Evolutionary conservation across 768 basidiomycete genomes (phyloP).

Genomic region (Tulasnella sp.): DNA sequence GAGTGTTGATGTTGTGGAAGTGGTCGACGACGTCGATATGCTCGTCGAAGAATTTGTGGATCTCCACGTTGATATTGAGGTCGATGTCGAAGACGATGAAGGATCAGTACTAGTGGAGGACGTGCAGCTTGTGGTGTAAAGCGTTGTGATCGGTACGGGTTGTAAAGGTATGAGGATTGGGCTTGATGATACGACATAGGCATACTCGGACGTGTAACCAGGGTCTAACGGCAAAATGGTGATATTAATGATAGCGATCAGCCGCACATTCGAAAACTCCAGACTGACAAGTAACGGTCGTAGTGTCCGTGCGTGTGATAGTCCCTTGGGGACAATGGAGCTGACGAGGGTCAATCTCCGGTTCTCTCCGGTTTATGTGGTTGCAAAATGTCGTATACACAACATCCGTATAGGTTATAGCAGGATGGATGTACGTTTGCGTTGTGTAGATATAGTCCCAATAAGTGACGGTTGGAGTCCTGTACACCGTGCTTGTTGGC

Average conservation of each 20-base stretch:
- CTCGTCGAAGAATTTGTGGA: background rate
- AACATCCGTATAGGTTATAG: background rate
- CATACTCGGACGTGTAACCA: background rate
- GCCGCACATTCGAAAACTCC: background rate
- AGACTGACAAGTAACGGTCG: background rate
- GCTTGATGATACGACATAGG: background rate
- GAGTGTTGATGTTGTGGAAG: background rate
- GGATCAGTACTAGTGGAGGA: background rate
- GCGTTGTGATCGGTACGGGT: background rate
- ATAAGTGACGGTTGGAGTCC: background rate
- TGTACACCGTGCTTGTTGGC: background rate
- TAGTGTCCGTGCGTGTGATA: background rate
- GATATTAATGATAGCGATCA: background rate
- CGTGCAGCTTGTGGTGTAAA: background rate
- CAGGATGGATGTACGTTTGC: background rate
- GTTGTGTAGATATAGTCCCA: background rate
- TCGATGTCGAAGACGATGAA: background rate
- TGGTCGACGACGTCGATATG: background rate
- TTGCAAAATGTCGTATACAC: background rate
- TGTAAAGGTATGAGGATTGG: background rate
- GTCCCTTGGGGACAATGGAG: background rate
- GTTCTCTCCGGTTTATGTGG: background rate
- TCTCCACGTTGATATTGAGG: background rate
- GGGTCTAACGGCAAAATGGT: background rate
- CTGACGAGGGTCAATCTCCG: background rate